Conservation (phyloP, 2,329 filamentous ascomycete genomes). For the Cercospora brassicicola region DNA sequence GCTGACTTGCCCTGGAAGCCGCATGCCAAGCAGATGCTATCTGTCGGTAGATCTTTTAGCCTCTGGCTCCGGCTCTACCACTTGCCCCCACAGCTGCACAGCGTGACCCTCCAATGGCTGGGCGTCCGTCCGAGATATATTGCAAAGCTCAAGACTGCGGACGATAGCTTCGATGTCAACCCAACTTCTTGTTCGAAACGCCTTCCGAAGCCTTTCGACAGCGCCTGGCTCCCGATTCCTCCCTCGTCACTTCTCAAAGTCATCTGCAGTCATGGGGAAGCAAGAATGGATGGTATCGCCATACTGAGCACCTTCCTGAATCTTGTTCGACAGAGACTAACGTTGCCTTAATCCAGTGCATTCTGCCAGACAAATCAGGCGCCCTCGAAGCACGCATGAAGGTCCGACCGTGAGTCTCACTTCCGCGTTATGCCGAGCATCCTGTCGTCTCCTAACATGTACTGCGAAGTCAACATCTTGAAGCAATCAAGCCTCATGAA, state of each 20-base stretch:
- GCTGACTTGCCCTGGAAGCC: not conserved
- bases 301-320: not conserved
- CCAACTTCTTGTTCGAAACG: not conserved
- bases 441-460: not conserved
- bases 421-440: not conserved
- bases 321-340: not conserved
- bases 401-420: constrained; percentile 41
- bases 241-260: constrained; percentile 25
- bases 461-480: constrained; percentile 54
- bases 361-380: constrained; percentile 48
- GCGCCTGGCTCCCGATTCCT: not conserved
- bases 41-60: not conserved
- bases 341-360: constrained; percentile 32
- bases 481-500: constrained; percentile 53
- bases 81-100: not conserved
- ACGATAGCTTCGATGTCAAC: not conserved
- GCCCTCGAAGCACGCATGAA: constrained; percentile 47
- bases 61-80: not conserved
- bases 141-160: not conserved
- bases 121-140: not conserved
- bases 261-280: constrained; percentile 38
- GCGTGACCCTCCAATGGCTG: not conserved
- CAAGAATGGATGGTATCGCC: constrained; percentile 49
- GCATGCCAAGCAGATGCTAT: not conserved
- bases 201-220: not conserved